Evolutionary conservation across 352 stramenopile species (phyloP).

Genomic region (Albugo laibachii): DNA sequence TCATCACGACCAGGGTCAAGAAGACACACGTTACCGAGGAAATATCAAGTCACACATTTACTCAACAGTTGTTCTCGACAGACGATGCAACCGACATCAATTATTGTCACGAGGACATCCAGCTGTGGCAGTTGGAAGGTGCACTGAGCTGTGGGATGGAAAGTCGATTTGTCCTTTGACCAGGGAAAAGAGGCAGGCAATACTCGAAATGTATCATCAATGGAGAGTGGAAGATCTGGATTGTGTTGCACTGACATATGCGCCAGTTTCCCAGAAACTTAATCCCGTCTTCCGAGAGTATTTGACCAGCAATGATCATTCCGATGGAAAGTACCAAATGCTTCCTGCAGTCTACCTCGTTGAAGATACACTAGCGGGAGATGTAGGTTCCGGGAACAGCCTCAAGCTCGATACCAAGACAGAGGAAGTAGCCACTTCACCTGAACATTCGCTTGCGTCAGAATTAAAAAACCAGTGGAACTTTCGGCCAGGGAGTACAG

Average conservation of each 20-base stretch:
- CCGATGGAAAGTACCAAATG: slow-evolving; percentile 11
- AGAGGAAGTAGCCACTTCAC: too few species aligned
- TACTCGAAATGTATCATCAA: slow-evolving; percentile 80
- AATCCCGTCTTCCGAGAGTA: slow-evolving; percentile 20
- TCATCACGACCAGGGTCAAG: slow-evolving; percentile 66
- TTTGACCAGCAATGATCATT: slow-evolving; percentile 3
- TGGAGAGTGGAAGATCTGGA: slow-evolving; percentile 76
- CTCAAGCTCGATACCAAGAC: too few species aligned
- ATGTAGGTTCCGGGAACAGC: slow-evolving; percentile 13
- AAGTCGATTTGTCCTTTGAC: slow-evolving; percentile 74
- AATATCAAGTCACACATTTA: slow-evolving; percentile 77
- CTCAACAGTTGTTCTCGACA: slow-evolving; percentile 68
- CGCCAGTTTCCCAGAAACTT: slow-evolving; percentile 52
- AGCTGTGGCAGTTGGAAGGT: slow-evolving; percentile 47
- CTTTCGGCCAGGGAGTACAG: too few species aligned
- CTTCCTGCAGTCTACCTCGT: slow-evolving; percentile 66
- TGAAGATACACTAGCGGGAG: slow-evolving; percentile 35
- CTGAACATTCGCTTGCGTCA: too few species aligned
- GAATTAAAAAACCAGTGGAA: too few species aligned
- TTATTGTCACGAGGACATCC: slow-evolving; percentile 58
- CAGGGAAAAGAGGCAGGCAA: slow-evolving; percentile 50
- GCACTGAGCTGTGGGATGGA: slow-evolving; percentile 74
- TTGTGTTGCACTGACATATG: slow-evolving; percentile 67
- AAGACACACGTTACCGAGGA: slow-evolving; percentile 62
- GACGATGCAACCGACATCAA: slow-evolving; percentile 58